These are phyloP conservation scores for Yamadazyma trypodendri DNA, from an alignment of 1,139 yeast species.

Conservation along the genomic window DNA sequence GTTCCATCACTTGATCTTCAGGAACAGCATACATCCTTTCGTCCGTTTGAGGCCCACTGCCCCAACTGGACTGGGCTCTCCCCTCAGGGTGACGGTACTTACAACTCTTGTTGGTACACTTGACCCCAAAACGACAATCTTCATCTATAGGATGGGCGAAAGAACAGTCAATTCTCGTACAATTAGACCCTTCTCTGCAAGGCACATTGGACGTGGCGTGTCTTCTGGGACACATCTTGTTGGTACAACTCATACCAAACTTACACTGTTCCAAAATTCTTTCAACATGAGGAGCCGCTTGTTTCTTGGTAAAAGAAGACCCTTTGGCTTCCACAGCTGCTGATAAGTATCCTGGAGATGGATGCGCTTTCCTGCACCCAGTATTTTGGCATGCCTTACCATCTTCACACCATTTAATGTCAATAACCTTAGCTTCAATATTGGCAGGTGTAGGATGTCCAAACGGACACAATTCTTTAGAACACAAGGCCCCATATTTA, in stretches of 20 bases:
- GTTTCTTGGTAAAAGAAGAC: conserved; percentile 3
- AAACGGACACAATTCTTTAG: conserved; percentile 77
- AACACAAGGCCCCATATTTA: conserved; percentile 72
- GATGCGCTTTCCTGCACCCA: conserved; percentile 72
- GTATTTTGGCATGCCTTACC: conserved; percentile 64
- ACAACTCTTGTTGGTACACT: conserved; percentile 71
- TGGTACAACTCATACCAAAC: conserved; percentile 73
- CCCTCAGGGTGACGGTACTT: conserved; percentile 79
- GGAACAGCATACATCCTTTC: conserved; percentile 75
- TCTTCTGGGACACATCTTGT: conserved; percentile 74
- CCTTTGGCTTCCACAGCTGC: conserved; percentile 22
- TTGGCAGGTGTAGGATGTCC: conserved; percentile 92
- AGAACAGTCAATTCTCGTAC: conserved; percentile 77
- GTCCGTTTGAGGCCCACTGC: conserved; percentile 30
- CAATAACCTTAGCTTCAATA: conserved; percentile 64
- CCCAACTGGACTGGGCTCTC: conserved; percentile 30
- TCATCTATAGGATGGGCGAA: conserved; percentile 80
- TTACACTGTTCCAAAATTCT: conserved; percentile 77
- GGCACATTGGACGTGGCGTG: conserved; percentile 73
- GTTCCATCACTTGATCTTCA: conserved; percentile 73
- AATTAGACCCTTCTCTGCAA: conserved; percentile 78
- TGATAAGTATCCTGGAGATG: conserved; percentile 58
- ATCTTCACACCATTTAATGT: conserved; percentile 73
- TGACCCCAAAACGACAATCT: conserved; percentile 74
- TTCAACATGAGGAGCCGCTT: conserved; percentile 14